Evolutionary conservation across 768 basidiomycete species (phyloP).

Genomic region (Phallus indusiatus): DNA sequence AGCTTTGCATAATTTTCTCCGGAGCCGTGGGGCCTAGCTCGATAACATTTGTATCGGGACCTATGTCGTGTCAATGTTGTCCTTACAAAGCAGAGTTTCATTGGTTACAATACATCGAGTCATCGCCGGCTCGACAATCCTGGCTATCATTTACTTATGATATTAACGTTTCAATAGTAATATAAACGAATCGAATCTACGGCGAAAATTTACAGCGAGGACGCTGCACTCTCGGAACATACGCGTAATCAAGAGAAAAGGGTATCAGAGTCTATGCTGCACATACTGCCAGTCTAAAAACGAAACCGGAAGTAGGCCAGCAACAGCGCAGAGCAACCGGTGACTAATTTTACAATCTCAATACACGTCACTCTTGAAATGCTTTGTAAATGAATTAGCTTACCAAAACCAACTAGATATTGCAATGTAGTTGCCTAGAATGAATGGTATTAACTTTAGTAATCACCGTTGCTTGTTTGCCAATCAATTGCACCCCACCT

Average conservation of each 20-base stretch:
- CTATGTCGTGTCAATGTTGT: no score
- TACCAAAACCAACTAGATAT: slow-evolving; percentile 82
- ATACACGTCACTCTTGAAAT: no score
- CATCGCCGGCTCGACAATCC: neutral
- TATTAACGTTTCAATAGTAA: neutral
- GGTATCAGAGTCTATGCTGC: no score
- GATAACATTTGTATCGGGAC: no score
- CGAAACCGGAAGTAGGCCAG: slow-evolving; percentile 80
- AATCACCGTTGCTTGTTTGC: neutral
- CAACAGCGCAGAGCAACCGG: slow-evolving; percentile 74
- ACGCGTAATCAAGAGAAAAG: no score
- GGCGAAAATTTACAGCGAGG: neutral
- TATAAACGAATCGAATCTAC: no score
- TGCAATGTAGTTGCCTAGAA: slow-evolving; percentile 73
- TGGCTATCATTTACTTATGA: neutral
- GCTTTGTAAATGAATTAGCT: slow-evolving; percentile 19
- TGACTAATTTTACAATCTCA: slow-evolving; percentile 37
- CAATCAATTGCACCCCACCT: slow-evolving; percentile 49
- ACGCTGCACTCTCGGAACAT: no score
- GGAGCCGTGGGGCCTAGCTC: neutral
- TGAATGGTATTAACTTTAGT: slow-evolving; percentile 19
- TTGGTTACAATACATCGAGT: neutral
- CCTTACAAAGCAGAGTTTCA: neutral
- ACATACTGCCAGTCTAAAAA: no score
- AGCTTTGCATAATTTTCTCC: neutral